Conservation (phyloP, 805 yeast genomes). For the Schwanniomyces pseudopolymorphus region DNA sequence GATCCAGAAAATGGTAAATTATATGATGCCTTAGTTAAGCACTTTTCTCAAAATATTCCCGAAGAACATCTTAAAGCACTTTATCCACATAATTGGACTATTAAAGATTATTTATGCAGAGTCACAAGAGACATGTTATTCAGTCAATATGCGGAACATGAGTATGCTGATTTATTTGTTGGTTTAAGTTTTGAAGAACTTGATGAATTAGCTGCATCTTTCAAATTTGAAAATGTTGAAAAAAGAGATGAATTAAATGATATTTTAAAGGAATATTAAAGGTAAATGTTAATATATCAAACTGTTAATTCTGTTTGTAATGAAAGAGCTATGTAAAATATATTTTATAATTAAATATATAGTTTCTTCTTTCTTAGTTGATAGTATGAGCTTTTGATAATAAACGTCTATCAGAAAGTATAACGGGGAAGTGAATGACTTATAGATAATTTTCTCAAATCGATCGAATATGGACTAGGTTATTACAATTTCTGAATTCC, state of each 20-base stretch:
- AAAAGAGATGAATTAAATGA: conserved; percentile 43
- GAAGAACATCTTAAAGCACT: conserved; percentile 37
- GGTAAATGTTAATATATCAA: no score
- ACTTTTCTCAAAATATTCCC: conserved; percentile 40
- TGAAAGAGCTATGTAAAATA: no score
- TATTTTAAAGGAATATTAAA: conserved; percentile 17
- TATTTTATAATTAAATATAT: no score
- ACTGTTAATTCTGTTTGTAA: no score
- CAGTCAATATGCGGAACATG: conserved; percentile 43
- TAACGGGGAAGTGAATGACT: no score
- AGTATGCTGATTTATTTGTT: conserved; percentile 44
- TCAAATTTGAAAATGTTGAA: conserved; percentile 46
- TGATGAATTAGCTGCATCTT: conserved; percentile 51
- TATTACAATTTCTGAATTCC: no score
- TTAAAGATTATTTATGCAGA: conserved; percentile 36
- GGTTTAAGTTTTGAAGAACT: conserved; percentile 44
- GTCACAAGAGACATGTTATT: conserved; percentile 45
- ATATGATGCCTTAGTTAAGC: conserved; percentile 35
- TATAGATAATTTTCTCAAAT: no score
- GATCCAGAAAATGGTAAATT: conserved; percentile 37
- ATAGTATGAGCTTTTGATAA: no score
- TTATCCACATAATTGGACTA: conserved; percentile 43
- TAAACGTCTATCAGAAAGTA: no score
- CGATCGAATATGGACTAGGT: no score
- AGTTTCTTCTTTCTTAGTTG: no score